A percentile compares a stretch with the other conserved stretches of the same genome.
These are phyloP conservation scores for Clarireedia hainanense DNA, from an alignment of 2,329 filamentous ascomycete genomes.

Conservation along the genomic window DNA sequence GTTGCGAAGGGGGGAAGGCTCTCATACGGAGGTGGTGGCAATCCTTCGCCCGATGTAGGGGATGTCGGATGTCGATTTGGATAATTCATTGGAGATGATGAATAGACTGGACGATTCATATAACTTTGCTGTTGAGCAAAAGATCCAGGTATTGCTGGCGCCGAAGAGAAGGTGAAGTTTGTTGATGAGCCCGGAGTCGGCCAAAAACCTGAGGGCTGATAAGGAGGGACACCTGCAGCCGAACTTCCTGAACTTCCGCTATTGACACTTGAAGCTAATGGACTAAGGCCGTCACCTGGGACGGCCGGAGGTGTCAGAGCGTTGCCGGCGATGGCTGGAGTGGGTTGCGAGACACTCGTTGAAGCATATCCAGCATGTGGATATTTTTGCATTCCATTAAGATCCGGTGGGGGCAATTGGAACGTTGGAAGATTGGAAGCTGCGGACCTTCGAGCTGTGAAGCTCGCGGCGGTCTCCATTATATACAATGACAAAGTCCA, in stretches of 20 bases:
- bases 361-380: constrained; percentile 1
- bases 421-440: constrained; percentile 61
- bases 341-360: constrained; percentile 36
- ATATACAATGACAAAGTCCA: constrained; percentile 22
- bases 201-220: constrained; percentile 53
- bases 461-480: constrained; percentile 55
- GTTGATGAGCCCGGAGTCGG: constrained; percentile 38
- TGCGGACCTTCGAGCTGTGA: constrained; percentile 63
- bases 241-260: constrained; percentile 51
- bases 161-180: constrained; percentile 48
- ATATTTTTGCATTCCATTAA: constrained; percentile 38
- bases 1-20: constrained; percentile 56
- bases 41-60: constrained; percentile 51
- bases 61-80: constrained; percentile 48
- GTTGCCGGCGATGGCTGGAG: constrained; percentile 31
- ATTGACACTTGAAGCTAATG: constrained; percentile 52
- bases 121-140: constrained; percentile 32
- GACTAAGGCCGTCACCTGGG: constrained; percentile 53
- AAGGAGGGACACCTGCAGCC: constrained; percentile 48
- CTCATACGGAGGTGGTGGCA: constrained; percentile 62
- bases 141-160: constrained; percentile 30
- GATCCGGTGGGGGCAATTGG: constrained; percentile 57
- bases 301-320: constrained; percentile 38
- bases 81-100: constrained; percentile 46
- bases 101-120: constrained; percentile 45